phyloP scores from a whole-genome alignment of 371 early-diverging fungal genomes.

The Mucor saturninus region DNA sequence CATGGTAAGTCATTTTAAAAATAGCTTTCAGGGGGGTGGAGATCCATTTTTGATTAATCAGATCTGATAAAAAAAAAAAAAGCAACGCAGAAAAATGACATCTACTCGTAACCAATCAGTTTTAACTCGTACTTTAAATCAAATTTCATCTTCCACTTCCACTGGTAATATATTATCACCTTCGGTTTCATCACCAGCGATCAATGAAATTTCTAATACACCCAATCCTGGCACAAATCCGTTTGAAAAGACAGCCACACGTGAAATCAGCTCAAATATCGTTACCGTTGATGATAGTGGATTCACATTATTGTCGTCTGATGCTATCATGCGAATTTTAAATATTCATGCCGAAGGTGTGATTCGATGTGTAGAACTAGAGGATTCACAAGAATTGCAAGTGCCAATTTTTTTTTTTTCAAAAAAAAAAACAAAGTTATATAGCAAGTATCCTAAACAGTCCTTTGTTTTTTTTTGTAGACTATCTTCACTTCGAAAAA shows the following conservation, averaged over 20 bases:
- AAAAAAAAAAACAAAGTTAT: background rate
- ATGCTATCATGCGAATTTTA: constrained; percentile 68
- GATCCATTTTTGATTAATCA: no score
- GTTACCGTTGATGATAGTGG: constrained; percentile 44
- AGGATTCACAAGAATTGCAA: constrained; percentile 67
- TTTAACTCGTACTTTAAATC: constrained; percentile 72
- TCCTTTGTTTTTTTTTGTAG: constrained; percentile 4
- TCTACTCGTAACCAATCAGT: constrained; percentile 67
- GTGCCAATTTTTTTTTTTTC: background rate
- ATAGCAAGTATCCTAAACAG: background rate
- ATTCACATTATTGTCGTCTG: constrained; percentile 63
- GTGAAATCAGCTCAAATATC: constrained; percentile 23
- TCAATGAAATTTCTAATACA: constrained; percentile 11
- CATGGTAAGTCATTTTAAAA: constrained; percentile 37
- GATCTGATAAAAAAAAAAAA: no score
- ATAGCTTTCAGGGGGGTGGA: background rate
- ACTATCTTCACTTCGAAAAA: constrained; percentile 39
- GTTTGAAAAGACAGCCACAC: constrained; percentile 12
- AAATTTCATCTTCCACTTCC: constrained; percentile 64
- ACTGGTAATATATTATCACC: constrained; percentile 27
- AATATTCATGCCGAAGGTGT: constrained; percentile 88
- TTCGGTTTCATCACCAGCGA: constrained; percentile 19
- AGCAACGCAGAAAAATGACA: constrained; percentile 65
- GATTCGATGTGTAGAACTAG: constrained; percentile 81
- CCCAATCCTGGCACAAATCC: constrained; percentile 15